Conservation (phyloP, 805 yeast species). For the Myxozyma sirexii region DNA sequence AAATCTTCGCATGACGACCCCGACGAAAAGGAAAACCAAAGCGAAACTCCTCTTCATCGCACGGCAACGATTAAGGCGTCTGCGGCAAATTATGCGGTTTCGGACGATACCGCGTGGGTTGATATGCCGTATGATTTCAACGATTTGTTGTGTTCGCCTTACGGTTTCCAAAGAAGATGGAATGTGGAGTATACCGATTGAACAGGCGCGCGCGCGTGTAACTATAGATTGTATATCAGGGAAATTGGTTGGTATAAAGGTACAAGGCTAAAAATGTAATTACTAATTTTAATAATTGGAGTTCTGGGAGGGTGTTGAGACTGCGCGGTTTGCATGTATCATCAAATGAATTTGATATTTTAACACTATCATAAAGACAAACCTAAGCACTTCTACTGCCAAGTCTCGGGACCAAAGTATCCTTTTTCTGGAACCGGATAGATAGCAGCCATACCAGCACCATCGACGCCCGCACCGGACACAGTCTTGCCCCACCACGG, state of each 20-base stretch:
- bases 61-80: not conserved
- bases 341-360: too few relatives aligned
- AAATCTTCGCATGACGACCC: not conserved
- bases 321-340: too few relatives aligned
- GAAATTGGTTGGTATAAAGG: not conserved
- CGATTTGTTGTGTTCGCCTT: slow-evolving; percentile 4
- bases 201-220: too few relatives aligned
- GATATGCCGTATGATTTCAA: slow-evolving; percentile 5
- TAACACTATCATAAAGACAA: too few relatives aligned
- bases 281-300: too few relatives aligned
- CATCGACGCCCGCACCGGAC: slow-evolving; percentile 34
- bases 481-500: slow-evolving; percentile 72
- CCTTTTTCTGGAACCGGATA: slow-evolving; percentile 35
- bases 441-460: slow-evolving; percentile 22
- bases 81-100: not conserved
- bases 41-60: not conserved
- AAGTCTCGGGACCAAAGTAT: slow-evolving; percentile 41
- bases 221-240: not conserved
- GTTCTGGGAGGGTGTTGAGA: too few relatives aligned
- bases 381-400: slow-evolving; percentile 14
- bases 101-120: not conserved
- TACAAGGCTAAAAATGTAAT: too few relatives aligned
- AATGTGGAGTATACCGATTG: not conserved
- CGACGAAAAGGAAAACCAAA: not conserved
- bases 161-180: slow-evolving; percentile 2